A percentile compares a stretch with the other conserved stretches of the same genome.
phyloP scores from a whole-genome alignment of 75 land plant species.

The Selaginella moellendorffii region DNA sequence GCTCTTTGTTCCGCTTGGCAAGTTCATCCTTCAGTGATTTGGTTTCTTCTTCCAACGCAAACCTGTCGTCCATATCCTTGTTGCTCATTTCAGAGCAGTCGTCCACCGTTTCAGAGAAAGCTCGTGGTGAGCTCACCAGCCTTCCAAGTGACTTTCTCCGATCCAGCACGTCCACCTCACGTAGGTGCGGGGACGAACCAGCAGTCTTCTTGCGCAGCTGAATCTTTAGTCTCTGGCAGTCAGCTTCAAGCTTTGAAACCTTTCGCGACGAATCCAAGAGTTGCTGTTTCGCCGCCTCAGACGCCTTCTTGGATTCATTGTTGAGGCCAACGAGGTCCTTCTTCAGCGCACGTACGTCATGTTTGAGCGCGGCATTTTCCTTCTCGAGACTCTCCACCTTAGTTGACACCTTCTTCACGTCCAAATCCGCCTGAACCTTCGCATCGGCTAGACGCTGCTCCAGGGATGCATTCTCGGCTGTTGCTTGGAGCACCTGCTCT shows the following conservation, averaged over 20 bases:
- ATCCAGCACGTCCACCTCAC: not conserved
- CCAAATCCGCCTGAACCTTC: conserved; percentile 32
- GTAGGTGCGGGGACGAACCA: conserved; percentile 32
- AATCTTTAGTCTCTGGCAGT: conserved; percentile 1
- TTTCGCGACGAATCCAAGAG: not conserved
- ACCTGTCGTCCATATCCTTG: conserved; percentile 12
- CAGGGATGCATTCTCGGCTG: not conserved
- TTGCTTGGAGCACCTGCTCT: not conserved
- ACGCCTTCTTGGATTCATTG: not conserved
- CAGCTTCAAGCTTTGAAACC: conserved; percentile 3
- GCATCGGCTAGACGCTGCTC: not conserved
- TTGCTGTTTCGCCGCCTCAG: not conserved
- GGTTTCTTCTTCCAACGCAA: not conserved
- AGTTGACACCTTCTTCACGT: conserved; percentile 16
- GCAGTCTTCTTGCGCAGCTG: not conserved
- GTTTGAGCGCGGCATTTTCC: not conserved
- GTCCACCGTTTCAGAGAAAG: not conserved
- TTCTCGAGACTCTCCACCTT: conserved; percentile 4
- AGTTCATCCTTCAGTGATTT: not conserved
- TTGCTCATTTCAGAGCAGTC: conserved; percentile 3
- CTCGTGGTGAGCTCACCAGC: not conserved
- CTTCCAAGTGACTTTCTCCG: conserved; percentile 4
- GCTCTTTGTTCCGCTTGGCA: not conserved
- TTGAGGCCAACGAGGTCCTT: not conserved
- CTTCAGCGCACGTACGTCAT: conserved; percentile 3